Evolutionary conservation across 2,329 filamentous ascomycete species (phyloP).

Genomic region (Alternaria metachromatica): DNA sequence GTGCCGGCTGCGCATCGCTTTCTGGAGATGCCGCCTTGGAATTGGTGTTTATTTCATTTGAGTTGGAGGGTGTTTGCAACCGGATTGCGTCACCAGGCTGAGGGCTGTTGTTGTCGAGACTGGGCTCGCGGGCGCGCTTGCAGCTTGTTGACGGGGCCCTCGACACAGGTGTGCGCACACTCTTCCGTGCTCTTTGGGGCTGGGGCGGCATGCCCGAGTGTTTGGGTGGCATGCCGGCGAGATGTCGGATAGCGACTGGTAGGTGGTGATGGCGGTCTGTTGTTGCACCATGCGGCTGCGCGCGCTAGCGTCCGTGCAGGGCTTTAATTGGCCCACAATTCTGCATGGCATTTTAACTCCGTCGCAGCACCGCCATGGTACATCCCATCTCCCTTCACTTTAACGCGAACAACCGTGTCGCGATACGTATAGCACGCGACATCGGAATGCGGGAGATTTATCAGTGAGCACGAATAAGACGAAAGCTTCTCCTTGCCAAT

Average conservation of each 20-base stretch:
- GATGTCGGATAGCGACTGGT: neutral
- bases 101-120: neutral
- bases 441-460: neutral
- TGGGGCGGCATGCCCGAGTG: neutral
- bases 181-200: neutral
- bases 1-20: neutral
- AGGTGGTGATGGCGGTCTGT: neutral
- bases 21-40: neutral
- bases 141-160: neutral
- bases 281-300: neutral
- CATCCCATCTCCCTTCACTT: neutral
- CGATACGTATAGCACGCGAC: neutral
- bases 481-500: neutral
- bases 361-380: neutral
- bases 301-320: slow-evolving; percentile 6
- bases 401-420: neutral
- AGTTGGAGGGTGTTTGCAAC: neutral
- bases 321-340: neutral
- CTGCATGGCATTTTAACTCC: neutral
- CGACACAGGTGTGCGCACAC: slow-evolving; percentile 3
- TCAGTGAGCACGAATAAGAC: neutral
- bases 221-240: neutral
- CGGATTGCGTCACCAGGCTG: neutral
- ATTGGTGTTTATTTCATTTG: neutral
- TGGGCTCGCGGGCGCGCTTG: neutral